A percentile compares a stretch with the other conserved stretches of the same genome.
Evolutionary conservation across 1,284 basidiomycete genomes (phyloP).

Genomic region (Leccinum griseonigrum): DNA sequence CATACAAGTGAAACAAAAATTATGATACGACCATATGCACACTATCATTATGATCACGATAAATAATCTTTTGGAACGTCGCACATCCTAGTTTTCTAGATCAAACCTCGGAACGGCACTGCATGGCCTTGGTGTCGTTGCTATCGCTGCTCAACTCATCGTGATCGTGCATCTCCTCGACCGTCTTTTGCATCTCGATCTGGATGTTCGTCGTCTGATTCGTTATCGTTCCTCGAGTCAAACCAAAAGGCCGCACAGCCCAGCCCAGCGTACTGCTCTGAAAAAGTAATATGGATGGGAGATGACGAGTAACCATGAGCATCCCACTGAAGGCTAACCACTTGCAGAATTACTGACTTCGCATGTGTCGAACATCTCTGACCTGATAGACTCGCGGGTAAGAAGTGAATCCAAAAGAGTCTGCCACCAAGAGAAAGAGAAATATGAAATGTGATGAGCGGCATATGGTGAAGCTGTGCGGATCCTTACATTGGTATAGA

Average conservation of each 20-base stretch:
- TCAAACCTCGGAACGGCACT: no score
- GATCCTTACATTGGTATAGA: constrained; percentile 33
- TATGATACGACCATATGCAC: no score
- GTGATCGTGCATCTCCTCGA: background rate
- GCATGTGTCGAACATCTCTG: background rate
- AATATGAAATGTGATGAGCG: background rate
- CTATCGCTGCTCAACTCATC: no score
- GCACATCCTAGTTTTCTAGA: no score
- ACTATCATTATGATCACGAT: no score
- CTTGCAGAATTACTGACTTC: background rate
- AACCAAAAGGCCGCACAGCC: background rate
- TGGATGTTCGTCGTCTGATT: background rate
- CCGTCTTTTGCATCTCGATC: background rate
- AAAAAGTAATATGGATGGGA: background rate
- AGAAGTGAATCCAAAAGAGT: background rate
- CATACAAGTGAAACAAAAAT: no score
- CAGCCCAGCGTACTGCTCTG: background rate
- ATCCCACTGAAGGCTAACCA: background rate
- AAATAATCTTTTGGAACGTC: no score
- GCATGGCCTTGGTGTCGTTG: no score
- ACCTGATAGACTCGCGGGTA: background rate
- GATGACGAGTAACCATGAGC: background rate
- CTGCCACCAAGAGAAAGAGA: background rate
- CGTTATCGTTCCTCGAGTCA: background rate
- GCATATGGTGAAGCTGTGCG: background rate